Evolutionary conservation across 2,329 filamentous ascomycete genomes (phyloP).

Genomic region (Cladosporium velox): DNA sequence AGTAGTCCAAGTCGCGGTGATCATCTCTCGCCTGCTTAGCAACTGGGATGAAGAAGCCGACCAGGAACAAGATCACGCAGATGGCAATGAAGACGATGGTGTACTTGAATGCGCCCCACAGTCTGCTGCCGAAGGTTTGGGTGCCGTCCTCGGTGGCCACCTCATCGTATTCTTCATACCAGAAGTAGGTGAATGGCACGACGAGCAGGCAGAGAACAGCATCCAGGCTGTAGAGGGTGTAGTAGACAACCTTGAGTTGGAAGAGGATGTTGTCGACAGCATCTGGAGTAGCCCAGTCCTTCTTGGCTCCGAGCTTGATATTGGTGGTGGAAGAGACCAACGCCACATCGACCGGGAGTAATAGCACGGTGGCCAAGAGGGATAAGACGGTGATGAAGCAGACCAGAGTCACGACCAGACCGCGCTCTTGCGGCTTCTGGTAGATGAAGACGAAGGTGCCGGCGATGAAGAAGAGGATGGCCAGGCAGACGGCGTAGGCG

Average conservation of each 20-base stretch:
- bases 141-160: slow-evolving; percentile 78
- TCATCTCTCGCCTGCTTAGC: slow-evolving; percentile 64
- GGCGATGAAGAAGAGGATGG: slow-evolving; percentile 72
- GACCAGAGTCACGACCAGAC: slow-evolving; percentile 76
- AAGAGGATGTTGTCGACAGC: slow-evolving; percentile 75
- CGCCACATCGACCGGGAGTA: slow-evolving; percentile 93
- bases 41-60: slow-evolving; percentile 91
- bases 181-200: slow-evolving; percentile 96
- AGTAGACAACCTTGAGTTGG: slow-evolving; percentile 87
- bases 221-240: slow-evolving; percentile 87
- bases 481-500: slow-evolving; percentile 81
- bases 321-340: slow-evolving; percentile 86
- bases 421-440: slow-evolving; percentile 85
- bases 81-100: slow-evolving; percentile 81
- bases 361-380: slow-evolving; percentile 85
- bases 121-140: slow-evolving; percentile 68
- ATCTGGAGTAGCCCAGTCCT: slow-evolving; percentile 89
- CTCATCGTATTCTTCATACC: slow-evolving; percentile 96
- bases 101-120: slow-evolving; percentile 88
- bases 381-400: slow-evolving; percentile 85
- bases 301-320: slow-evolving; percentile 75
- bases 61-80: slow-evolving; percentile 78
- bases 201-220: slow-evolving; percentile 84
- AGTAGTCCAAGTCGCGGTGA: slow-evolving; percentile 84
- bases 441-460: slow-evolving; percentile 88